Percentiles rank a stretch among this genome's conserved stretches.
Evolutionary conservation across 2,329 filamentous ascomycete genomes (phyloP).

Genomic region (Colletotrichum sidae): DNA sequence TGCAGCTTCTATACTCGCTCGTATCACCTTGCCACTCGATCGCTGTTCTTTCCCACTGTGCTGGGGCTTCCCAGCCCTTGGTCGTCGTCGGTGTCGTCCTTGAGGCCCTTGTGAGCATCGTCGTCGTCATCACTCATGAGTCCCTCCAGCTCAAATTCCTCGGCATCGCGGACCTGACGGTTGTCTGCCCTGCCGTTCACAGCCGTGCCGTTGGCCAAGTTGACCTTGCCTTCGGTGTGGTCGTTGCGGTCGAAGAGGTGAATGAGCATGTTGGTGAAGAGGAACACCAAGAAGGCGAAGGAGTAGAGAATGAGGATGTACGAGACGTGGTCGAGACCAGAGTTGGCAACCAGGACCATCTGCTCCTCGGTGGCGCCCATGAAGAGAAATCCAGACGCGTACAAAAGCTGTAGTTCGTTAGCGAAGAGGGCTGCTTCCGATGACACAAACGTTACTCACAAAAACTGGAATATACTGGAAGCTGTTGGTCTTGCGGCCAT

Average conservation of each 20-base stretch:
- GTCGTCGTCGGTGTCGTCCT: conserved; percentile 80
- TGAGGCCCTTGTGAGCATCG: conserved; percentile 61
- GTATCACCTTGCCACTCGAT: conserved; percentile 43
- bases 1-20: neutral
- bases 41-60: conserved; percentile 60
- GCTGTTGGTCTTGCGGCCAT: conserved; percentile 75
- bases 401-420: conserved; percentile 74
- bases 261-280: conserved; percentile 90
- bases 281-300: conserved; percentile 88
- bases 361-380: conserved; percentile 98
- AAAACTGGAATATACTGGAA: conserved; percentile 67
- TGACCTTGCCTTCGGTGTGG: conserved; percentile 52
- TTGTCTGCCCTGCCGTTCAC: conserved; percentile 57
- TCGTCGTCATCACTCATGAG: conserved; percentile 86
- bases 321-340: conserved; percentile 86
- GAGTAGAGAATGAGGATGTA: conserved; percentile 95
- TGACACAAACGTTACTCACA: conserved; percentile 55
- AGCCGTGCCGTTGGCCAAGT: conserved; percentile 50
- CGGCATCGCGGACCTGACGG: conserved; percentile 75
- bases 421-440: conserved; percentile 9
- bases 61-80: conserved; percentile 45
- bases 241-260: conserved; percentile 79
- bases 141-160: conserved; percentile 89
- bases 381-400: conserved; percentile 93
- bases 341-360: conserved; percentile 80